Base-by-base conservation (phyloP, 139 green algal genomes). In the Chlorella sp. region DNA sequence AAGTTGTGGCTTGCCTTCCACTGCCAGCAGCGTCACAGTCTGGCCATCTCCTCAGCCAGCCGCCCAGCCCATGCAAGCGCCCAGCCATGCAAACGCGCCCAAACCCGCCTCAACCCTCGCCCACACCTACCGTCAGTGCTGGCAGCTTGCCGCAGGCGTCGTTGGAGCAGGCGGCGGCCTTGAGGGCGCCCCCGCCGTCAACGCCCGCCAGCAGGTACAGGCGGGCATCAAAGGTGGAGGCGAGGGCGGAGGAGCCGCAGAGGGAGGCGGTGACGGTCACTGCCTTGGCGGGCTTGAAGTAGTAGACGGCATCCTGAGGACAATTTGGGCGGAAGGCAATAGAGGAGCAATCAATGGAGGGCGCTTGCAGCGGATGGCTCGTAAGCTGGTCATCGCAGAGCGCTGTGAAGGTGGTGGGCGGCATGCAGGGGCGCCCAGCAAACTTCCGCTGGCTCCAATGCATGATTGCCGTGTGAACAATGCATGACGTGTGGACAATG, bases 251-350 rank as follows among this genome's bases (percentile, higher is more conserved):
- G 67, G 43, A 77, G 70, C 68, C 82, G 76, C 89, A 92, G 5
- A 90, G 87, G 3, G 86, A 87, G 20, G 86, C 69, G 26, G 76
- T 89, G 69, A 90, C 69, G 6, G 62, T 70, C 30, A 38, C 69
- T 51, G 86, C 64, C 0, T 74, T 28, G 13, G 46, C 2, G 19
- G 89, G 89, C 73, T 78, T 62, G 65, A 88, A 90, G 73, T 88
- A 90, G 79, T 91, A 91, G 16, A 84, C 85, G 36, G 88, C 82
- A 67, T 91, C 88, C 85, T 91, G 79, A 22, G 17, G 73, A 5
- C 20, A 32, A 40, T 8, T 19, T 19, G 69, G 38, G 2, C 1
- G 22, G 41, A 20, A 32, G 67, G 34, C 17, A 73, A 40, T 6
- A 28, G 56, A 28, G 3, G 13, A 65, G 3, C 20, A 3, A 24